Evolutionary conservation across 441 rosid genomes (phyloP), one percentile per base, ranked within the genome.

Genomic region (Populus hybrid): DNA sequence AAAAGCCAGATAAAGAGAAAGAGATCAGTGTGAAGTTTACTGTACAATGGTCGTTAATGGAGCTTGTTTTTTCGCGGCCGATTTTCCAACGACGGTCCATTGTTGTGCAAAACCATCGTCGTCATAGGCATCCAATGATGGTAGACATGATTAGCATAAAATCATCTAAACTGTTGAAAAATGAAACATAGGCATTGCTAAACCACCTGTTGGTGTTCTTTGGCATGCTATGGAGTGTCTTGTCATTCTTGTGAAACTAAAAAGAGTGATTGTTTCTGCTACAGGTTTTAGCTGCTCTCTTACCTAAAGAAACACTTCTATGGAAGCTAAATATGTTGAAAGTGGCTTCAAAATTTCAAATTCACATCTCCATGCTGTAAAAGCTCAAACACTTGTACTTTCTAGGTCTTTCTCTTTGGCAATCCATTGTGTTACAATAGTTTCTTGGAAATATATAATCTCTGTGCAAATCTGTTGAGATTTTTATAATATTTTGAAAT

Each of bases 301-400:
- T 89, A 38, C 91, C 91, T 0, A 84, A 78, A 78, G 86, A 85
- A 80, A 86, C 94, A 12, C 84, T 91, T 76, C 76, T 77, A 19
- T 90, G 94, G 94, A 90, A 90, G 81, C 85, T 90, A 76, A 79
- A 83, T 50, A 77, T 91, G 88, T 87, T 90, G 70, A 83, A 84
- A 74, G 81, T 85, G 8, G 89, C 90, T 73, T 86, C 89, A 70
- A 86, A 84, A 68, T 83, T 57, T 76, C 88, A 73, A 89, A 88
- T 78, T 81, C 90, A 46, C 89, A 84, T 74, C 86, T 91, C 34
- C 90, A 88, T 81, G 85, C 85, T 36, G 86, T 88, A 78, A 86
- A 83, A 79, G 91, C 94, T 78, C 88, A 87, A 77, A 86, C 86
- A 11, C 79, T 91, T 69, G 42, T 90, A 76, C 87, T 91, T 71